Conservation (phyloP, 805 yeast species). For the Zygosaccharomyces gambellarensis region DNA sequence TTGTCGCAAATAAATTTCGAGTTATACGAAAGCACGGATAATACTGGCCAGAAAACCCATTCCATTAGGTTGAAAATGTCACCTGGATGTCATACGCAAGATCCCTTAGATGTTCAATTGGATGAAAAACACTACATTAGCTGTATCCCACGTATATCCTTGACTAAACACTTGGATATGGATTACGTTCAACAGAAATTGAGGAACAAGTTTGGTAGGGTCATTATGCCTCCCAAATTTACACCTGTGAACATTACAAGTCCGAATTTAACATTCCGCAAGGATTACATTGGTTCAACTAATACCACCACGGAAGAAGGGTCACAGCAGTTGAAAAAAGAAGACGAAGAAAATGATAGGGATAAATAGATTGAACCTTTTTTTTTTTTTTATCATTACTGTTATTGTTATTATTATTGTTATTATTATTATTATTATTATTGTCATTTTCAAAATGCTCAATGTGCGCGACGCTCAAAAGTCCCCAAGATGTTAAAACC, state of each 20-base stretch:
- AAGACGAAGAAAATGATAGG: not conserved
- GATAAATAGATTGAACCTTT: not conserved
- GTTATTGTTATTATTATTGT: not conserved
- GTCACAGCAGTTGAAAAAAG: not conserved
- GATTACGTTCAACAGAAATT: conserved; percentile 80
- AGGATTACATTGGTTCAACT: conserved; percentile 14
- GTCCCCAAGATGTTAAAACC: not conserved
- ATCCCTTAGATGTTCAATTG: conserved; percentile 92
- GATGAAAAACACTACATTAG: conserved; percentile 96
- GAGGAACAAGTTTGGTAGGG: conserved; percentile 77
- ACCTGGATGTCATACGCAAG: conserved; percentile 98
- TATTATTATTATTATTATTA: not conserved
- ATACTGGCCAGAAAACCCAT: conserved; percentile 70
- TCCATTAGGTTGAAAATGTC: conserved; percentile 87
- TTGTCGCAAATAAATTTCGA: conserved; percentile 93
- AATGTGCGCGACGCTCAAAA: not conserved
- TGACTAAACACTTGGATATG: conserved; percentile 90
- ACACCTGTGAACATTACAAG: conserved; percentile 85
- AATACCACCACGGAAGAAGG: conserved; percentile 20
- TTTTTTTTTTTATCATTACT: too few relatives aligned
- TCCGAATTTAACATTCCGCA: conserved; percentile 40
- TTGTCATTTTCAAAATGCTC: not conserved
- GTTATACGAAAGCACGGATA: conserved; percentile 76
- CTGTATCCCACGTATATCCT: conserved; percentile 83
- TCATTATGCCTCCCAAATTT: conserved; percentile 83